Conservation (phyloP, 306 rosid genomes). For the Dalbergia oliveri region DNA sequence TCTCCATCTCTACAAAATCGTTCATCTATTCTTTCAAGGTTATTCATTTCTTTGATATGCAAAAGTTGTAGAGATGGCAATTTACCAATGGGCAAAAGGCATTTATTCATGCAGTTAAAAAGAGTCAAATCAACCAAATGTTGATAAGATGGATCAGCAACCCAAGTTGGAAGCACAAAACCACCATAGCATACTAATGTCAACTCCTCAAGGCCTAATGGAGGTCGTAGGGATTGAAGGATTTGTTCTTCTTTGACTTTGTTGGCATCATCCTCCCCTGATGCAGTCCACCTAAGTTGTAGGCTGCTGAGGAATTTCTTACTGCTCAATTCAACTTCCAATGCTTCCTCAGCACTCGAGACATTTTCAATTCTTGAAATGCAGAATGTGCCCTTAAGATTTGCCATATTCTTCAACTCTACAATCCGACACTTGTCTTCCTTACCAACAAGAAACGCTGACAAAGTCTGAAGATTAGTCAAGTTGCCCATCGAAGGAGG, state of each 20-base stretch:
- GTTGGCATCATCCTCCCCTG: not conserved
- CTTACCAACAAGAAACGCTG: not conserved
- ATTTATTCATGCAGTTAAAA: not conserved
- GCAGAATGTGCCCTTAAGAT: not conserved
- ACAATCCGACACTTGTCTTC: not conserved
- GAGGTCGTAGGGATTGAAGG: not conserved
- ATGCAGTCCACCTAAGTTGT: not conserved
- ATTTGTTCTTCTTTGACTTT: not conserved
- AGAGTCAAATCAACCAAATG: not conserved
- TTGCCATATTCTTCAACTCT: not conserved
- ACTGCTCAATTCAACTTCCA: not conserved
- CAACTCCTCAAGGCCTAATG: not conserved
- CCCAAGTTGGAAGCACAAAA: not conserved
- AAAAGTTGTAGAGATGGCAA: not conserved
- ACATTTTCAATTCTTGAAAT: not conserved
- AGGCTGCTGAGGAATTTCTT: not conserved
- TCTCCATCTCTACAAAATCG: not conserved
- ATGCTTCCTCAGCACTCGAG: not conserved
- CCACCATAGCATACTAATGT: not conserved
- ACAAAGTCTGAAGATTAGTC: not conserved
- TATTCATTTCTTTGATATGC: not conserved
- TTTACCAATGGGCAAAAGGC: not conserved
- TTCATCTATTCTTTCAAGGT: not conserved
- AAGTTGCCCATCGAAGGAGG: not conserved
- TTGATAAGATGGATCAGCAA: not conserved